Evolutionary conservation across 106 monocot species (phyloP), one percentile per base, ranked within the genome.

Genomic region (Acanthochlamys bracteata): DNA sequence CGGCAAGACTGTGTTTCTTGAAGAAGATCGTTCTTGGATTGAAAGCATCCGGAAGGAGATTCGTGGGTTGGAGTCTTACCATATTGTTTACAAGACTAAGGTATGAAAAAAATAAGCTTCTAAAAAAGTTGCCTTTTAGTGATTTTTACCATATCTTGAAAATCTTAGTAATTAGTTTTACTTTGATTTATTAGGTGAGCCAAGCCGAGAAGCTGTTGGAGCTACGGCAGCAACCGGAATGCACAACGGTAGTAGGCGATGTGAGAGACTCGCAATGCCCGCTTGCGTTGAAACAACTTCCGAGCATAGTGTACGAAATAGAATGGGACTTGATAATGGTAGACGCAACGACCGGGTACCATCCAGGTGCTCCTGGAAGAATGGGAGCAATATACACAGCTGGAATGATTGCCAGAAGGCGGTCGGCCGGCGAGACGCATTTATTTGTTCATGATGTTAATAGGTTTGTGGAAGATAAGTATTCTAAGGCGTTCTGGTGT

Each of bases 271-370:
- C 84, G 10, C 45, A 53, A 66, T 93, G 92, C 22, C 69, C 55
- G 56, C 33, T 93, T 45, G 77, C 82, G 3, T 46, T 93, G 64
- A 80, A 56, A 71, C 77, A 61, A 55, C 67, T 93, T 64, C 92
- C 92, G 0, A 51, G 16, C n/a, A 55, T 80, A 67, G 69, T 88
- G 60, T 60, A 73, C 21, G 84, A 85, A 68, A 53, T 71, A 42
- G 83, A 89, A 70, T 93, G 93, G 93, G 93, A 93, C 41, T 14
- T 93, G 83, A 89, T 93, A 61, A 93, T 93, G 93, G 88, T 93
- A 45, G 93, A 88, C 27, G 93, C 88, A 47, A 88, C 93, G 24
- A 88, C 88, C 2, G 93, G 93, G 76, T 93, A 80, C 72, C 68
- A 76, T 6, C 71, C 65, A 21, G 82, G 81, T 54, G 88, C 93